A percentile compares a stretch with the other conserved stretches of the same genome.
These are phyloP conservation scores for Wickerhamiella brachini DNA, from an alignment of 805 yeast genomes.

Conservation along the genomic window DNA sequence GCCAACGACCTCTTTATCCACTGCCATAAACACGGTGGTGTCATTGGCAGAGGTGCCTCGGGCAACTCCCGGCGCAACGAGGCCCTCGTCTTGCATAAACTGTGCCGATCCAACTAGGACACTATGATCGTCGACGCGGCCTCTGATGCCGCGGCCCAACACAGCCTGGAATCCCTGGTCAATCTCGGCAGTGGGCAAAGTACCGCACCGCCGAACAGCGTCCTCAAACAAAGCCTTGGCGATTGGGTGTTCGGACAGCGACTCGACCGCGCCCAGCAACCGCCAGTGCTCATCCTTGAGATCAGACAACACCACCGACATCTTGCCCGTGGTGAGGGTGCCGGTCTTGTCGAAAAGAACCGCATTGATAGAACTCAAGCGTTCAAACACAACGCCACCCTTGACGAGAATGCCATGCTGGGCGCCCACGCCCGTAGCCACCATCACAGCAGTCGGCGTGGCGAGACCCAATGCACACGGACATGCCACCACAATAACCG, in stretches of 20 bases:
- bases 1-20: slow-evolving; percentile 50
- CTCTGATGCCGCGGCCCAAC: slow-evolving; percentile 25
- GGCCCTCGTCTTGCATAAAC: background rate
- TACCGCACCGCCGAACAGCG: background rate
- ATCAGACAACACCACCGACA: slow-evolving; percentile 32
- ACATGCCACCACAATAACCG: slow-evolving; percentile 94
- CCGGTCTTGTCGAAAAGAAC: slow-evolving; percentile 93
- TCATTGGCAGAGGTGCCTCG: slow-evolving; percentile 16
- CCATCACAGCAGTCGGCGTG: slow-evolving; percentile 98
- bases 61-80: background rate
- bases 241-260: slow-evolving; percentile 74
- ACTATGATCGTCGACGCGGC: slow-evolving; percentile 12
- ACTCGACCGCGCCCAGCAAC: slow-evolving; percentile 46
- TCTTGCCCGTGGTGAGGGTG: slow-evolving; percentile 75
- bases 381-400: slow-evolving; percentile 83
- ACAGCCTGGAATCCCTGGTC: slow-evolving; percentile 16
- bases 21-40: slow-evolving; percentile 42
- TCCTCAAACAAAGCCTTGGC: slow-evolving; percentile 48
- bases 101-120: slow-evolving; percentile 42
- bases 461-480: slow-evolving; percentile 97
- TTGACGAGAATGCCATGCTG: slow-evolving; percentile 76
- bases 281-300: slow-evolving; percentile 33
- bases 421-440: slow-evolving; percentile 96
- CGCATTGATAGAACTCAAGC: slow-evolving; percentile 45
- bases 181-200: slow-evolving; percentile 6